Evolutionary conservation across 179 eudicot species (phyloP), one percentile per base, ranked within the genome.

Genomic region (Camellia oleifera): DNA sequence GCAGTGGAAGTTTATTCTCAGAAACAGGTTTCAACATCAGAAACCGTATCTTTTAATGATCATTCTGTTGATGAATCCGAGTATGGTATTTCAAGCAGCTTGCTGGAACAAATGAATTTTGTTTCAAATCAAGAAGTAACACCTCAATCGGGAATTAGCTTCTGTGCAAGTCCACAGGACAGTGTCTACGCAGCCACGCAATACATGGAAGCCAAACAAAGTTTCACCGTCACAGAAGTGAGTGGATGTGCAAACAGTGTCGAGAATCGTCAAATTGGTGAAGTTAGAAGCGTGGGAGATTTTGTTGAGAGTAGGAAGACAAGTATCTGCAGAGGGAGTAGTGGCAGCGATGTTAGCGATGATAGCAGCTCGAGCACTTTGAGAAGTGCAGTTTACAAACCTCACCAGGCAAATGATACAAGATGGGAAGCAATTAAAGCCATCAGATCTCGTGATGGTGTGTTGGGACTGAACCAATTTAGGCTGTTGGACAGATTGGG

Each of bases 361-460:
- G 97, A 89, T 66, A 92, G 94, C 79, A 91, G 94, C 83, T 86
- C 90, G 1, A 88, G 94, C 76, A 87, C 90, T 82, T 85, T 86
- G 14, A 85, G 83, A 80, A 83, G 85, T 60, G 81, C 89, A 14
- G 79, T 82, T 67, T 89, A 88, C 82, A 92, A 92, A 76, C 97
- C 97, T 77, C 97, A 90, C 85, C 87, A 86, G 82, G 90, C 89
- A 2, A 91, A 92, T 77, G 97, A 92, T 72, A 81, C 79, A 3
- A 85, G 92, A 75, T 92, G 97, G 94, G 87, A 90, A 79, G 94
- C 97, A 3, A 88, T 92, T 56, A 88, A 87, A 72, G 88, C 83
- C 56, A 88, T 90, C 62, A 83, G 86, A 77, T 85, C 92, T 45
- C 90, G 83, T 46, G 83, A 86, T 72, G 94, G 92, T 62, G 72